Evolutionary conservation across 345 rosid genomes (phyloP).

Genomic region (Eucalyptus lansdowneana): DNA sequence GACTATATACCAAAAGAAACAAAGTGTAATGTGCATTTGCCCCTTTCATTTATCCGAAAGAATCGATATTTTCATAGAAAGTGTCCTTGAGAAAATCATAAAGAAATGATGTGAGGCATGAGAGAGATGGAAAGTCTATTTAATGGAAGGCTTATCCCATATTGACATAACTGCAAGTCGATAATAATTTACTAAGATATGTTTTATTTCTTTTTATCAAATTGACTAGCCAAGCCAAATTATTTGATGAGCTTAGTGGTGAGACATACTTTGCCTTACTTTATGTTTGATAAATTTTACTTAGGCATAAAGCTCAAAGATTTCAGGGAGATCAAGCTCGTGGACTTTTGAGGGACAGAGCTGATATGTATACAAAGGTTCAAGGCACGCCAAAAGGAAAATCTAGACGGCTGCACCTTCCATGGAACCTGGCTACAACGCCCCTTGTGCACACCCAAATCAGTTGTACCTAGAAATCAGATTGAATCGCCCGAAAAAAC

Average conservation of each 20-base stretch:
- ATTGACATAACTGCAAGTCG: accelerated
- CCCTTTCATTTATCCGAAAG: not conserved
- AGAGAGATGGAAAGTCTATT: not conserved
- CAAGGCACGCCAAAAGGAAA: not conserved
- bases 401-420: not conserved
- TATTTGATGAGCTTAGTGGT: not conserved
- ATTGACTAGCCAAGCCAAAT: not conserved
- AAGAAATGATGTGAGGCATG: not conserved
- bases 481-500: accelerated
- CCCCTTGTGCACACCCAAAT: not conserved
- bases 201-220: not conserved
- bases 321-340: not conserved
- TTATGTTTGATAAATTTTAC: not conserved
- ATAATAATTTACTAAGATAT: not conserved
- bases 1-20: not conserved
- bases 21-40: not conserved
- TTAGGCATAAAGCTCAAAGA: not conserved
- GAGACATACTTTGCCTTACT: not conserved
- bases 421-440: not conserved
- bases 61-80: not conserved
- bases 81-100: not conserved
- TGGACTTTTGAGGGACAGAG: not conserved
- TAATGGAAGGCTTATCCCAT: not conserved
- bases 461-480: too few relatives aligned
- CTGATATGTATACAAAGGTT: not conserved